These are phyloP conservation scores for Chlamydomonas urium DNA, from an alignment of 139 green algal genomes.

Conservation along the genomic window DNA sequence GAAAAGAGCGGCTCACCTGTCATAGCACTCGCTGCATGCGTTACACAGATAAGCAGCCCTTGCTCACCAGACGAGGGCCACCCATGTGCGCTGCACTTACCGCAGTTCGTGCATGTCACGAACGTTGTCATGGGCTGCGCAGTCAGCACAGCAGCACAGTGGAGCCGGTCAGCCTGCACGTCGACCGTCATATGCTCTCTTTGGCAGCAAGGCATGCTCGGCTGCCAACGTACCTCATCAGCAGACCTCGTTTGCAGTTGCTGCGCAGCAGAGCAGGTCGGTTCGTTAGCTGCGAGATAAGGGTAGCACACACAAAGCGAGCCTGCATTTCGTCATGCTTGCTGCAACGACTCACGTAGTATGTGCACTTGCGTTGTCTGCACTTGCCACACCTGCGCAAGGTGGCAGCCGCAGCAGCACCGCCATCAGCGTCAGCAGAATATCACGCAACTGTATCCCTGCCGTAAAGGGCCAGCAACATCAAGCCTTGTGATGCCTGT, in stretches of 20 bases:
- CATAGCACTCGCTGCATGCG: too few species aligned
- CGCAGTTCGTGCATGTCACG: conserved; percentile 80
- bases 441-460: too few species aligned
- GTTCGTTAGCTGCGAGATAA: too few species aligned
- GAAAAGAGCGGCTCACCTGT: too few species aligned
- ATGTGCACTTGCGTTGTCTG: conserved; percentile 77
- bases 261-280: too few species aligned
- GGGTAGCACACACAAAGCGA: neutral
- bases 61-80: too few species aligned
- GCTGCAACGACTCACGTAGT: conserved; percentile 47
- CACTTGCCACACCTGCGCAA: conserved; percentile 91
- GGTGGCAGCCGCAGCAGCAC: too few species aligned
- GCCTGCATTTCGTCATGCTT: neutral
- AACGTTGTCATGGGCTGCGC: conserved; percentile 76
- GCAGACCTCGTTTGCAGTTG: conserved; percentile 72
- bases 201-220: too few species aligned
- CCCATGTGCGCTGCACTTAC: too few species aligned
- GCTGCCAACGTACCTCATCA: conserved; percentile 46
- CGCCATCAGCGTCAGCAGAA: too few species aligned
- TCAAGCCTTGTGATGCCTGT: too few species aligned
- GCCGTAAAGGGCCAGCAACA: too few species aligned
- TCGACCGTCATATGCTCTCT: neutral
- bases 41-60: neutral
- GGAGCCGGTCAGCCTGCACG: neutral
- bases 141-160: neutral